phyloP scores from a whole-genome alignment of 148 eudicot species.

The Fallopia convolvulus region DNA sequence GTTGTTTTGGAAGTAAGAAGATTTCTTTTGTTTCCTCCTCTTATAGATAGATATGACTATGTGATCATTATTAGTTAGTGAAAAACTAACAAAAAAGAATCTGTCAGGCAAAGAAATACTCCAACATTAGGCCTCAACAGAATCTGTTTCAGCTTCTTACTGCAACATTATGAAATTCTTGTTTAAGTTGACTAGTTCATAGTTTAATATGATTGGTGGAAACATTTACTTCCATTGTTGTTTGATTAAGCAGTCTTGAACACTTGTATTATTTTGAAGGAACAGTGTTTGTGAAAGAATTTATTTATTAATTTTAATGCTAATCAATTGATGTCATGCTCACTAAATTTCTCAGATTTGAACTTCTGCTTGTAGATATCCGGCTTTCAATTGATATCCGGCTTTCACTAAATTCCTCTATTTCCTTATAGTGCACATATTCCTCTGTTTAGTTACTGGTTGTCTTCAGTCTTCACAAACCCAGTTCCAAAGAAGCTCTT shows the following conservation, averaged over 20 bases:
- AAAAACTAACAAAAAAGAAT: background rate
- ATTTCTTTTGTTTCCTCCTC: background rate
- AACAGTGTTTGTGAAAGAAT: background rate
- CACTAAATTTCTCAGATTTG: background rate
- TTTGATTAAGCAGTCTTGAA: background rate
- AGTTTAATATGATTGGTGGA: background rate
- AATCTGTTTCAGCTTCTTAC: too few relatives aligned
- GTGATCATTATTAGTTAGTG: background rate
- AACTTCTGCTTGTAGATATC: background rate
- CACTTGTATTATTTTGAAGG: background rate
- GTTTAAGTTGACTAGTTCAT: background rate
- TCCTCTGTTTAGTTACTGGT: too few relatives aligned
- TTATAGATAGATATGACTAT: background rate
- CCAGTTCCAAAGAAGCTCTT: too few relatives aligned
- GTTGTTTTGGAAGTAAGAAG: constrained; percentile 70
- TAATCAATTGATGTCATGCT: background rate
- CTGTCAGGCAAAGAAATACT: too few relatives aligned
- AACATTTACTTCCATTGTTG: background rate
- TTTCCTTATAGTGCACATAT: too few relatives aligned
- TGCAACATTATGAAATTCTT: background rate
- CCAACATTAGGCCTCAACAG: too few relatives aligned
- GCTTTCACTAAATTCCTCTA: background rate
- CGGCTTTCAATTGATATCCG: background rate
- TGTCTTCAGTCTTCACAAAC: too few relatives aligned
- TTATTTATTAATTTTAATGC: background rate